phyloP scores from a whole-genome alignment of 805 yeast species.

The Tetrapisispora fleetii region DNA sequence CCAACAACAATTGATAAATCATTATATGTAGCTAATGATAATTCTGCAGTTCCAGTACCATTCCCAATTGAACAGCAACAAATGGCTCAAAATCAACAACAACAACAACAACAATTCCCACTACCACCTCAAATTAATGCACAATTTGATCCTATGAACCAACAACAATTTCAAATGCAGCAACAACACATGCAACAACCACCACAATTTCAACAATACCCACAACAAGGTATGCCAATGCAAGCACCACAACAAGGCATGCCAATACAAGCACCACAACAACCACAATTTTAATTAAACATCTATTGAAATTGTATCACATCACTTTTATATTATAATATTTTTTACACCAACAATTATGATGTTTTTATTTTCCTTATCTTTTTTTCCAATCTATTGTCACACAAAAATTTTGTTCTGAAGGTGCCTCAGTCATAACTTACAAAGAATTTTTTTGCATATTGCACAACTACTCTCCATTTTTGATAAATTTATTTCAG shows the following conservation, averaged over 20 bases:
- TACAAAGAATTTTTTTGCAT: conserved; percentile 2
- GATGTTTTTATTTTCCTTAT: neutral
- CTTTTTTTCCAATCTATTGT: neutral
- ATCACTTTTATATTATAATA: neutral
- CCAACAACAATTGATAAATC: conserved; percentile 87
- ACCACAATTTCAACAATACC: neutral
- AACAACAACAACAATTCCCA: conserved; percentile 1
- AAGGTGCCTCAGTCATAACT: conserved; percentile 1
- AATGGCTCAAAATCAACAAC: neutral
- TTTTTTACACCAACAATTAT: neutral
- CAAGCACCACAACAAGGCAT: conserved; percentile 2
- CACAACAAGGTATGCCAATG: no score
- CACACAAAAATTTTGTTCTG: neutral
- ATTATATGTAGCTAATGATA: conserved; percentile 76
- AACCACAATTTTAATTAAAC: conserved; percentile 2
- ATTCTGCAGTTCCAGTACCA: conserved; percentile 75
- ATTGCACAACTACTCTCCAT: neutral
- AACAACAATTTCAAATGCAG: neutral
- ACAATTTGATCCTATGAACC: neutral
- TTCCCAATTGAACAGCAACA: conserved; percentile 51
- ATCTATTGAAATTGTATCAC: neutral
- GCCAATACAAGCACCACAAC: conserved; percentile 1
- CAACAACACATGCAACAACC: neutral
- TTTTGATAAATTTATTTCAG: conserved; percentile 2
- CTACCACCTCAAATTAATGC: conserved; percentile 2